Percentiles rank a stretch among this genome's conserved stretches.
Evolutionary conservation across 192 early-diverging fungal genomes (phyloP).

Genomic region (Mortierella alpina): DNA sequence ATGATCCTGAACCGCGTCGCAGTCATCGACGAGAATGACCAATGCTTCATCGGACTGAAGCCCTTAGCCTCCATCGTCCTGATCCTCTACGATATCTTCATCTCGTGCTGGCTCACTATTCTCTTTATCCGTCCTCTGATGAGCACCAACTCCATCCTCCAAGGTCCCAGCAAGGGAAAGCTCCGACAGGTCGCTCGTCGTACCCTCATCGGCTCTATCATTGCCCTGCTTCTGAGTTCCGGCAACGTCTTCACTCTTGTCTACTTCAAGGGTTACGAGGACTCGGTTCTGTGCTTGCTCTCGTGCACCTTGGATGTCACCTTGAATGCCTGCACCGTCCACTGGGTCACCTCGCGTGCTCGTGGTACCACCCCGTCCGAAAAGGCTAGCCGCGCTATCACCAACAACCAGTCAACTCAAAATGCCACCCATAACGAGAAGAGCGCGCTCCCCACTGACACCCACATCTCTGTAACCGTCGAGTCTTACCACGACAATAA

Average conservation of each 20-base stretch:
- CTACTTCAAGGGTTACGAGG: constrained; percentile 51
- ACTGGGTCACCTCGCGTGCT: constrained; percentile 57
- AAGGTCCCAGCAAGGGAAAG: constrained; percentile 36
- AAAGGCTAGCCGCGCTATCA: constrained; percentile 22
- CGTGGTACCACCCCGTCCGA: constrained; percentile 4
- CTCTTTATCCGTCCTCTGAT: constrained; percentile 51
- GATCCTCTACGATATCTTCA: constrained; percentile 43
- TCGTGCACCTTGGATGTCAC: constrained; percentile 62
- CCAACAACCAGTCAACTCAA: constrained; percentile 18
- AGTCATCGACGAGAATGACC: constrained; percentile 25
- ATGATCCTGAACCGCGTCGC: constrained; percentile 41
- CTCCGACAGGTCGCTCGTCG: constrained; percentile 53
- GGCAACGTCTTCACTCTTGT: constrained; percentile 56
- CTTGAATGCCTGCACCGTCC: constrained; percentile 55
- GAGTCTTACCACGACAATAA: constrained; percentile 36
- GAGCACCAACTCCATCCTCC: constrained; percentile 37
- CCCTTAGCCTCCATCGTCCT: constrained; percentile 36
- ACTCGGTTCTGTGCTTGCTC: constrained; percentile 57
- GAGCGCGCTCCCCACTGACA: constrained; percentile 22
- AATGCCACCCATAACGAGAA: constrained; percentile 20
- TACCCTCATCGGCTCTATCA: constrained; percentile 55
- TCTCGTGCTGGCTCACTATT: constrained; percentile 43
- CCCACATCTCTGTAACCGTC: constrained; percentile 42
- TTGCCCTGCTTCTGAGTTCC: constrained; percentile 55
- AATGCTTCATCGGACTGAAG: constrained; percentile 35